phyloP scores from a whole-genome alignment of 2,329 filamentous ascomycete species.

The Didymellaceae sp. region DNA sequence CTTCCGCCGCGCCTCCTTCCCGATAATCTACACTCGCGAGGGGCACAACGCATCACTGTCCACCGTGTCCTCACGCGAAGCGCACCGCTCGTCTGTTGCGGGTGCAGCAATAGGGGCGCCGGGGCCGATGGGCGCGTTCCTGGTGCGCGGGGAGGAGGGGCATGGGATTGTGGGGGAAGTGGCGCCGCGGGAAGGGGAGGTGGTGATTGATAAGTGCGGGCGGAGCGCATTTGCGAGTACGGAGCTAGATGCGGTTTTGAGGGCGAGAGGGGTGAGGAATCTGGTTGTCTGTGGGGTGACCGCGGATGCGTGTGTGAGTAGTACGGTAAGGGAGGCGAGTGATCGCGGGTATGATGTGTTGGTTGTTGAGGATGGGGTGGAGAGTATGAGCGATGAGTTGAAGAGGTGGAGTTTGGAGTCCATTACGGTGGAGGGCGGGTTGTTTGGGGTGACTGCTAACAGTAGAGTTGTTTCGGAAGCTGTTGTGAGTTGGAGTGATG shows the following conservation, averaged over 20 bases:
- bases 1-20: constrained; percentile 51
- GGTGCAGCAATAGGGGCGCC: constrained; percentile 58
- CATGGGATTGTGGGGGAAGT: constrained; percentile 65
- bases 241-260: constrained; percentile 60
- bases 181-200: constrained; percentile 55
- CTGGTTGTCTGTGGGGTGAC: constrained; percentile 62
- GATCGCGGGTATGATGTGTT: constrained; percentile 63
- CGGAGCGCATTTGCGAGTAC: constrained; percentile 61
- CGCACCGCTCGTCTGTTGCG: constrained; percentile 61
- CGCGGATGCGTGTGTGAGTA: constrained; percentile 63
- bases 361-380: constrained; percentile 57
- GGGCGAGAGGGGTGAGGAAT: constrained; percentile 60
- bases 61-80: constrained; percentile 63
- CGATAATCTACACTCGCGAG: constrained; percentile 60
- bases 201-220: constrained; percentile 63
- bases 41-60: constrained; percentile 62
- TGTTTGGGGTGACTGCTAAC: constrained; percentile 37
- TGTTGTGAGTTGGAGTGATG: constrained; percentile 30
- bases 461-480: constrained; percentile 33
- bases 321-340: constrained; percentile 62
- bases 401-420: constrained; percentile 39
- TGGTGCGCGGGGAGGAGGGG: constrained; percentile 64
- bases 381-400: constrained; percentile 37
- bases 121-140: constrained; percentile 64
- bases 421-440: constrained; percentile 36